Percentiles rank a stretch among this genome's conserved stretches.
phyloP scores from a whole-genome alignment of 768 basidiomycete species.

The Tulasnella sp. region DNA sequence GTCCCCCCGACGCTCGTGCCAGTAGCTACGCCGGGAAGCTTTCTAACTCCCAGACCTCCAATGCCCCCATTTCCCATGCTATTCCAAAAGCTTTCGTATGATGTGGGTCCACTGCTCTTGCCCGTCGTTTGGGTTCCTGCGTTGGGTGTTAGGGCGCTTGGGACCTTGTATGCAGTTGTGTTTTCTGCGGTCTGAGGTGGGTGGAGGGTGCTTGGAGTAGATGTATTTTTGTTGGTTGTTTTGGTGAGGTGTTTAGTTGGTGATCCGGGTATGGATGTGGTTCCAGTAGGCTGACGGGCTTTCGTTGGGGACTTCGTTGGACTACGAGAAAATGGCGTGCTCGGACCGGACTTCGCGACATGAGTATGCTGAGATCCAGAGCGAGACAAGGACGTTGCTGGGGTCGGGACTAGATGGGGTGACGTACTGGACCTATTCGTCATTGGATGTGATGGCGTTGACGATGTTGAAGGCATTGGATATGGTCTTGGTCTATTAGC shows the following conservation, averaged over 20 bases:
- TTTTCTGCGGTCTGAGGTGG: not conserved
- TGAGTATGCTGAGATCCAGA: not conserved
- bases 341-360: not conserved
- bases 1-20: too few species aligned
- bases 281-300: not conserved
- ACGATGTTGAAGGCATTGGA: not conserved
- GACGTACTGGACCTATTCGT: not conserved
- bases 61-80: not conserved
- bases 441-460: not conserved
- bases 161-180: not conserved
- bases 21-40: too few species aligned
- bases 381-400: not conserved
- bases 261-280: too few species aligned
- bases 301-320: not conserved
- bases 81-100: conserved; percentile 11
- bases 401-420: not conserved
- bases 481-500: not conserved
- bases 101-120: not conserved
- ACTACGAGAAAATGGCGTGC: not conserved
- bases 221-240: not conserved
- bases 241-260: not conserved
- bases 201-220: not conserved
- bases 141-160: not conserved
- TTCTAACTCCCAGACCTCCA: too few species aligned
- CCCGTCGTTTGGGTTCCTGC: not conserved